Evolutionary conservation across 1,139 yeast genomes (phyloP), one percentile per base, ranked within the genome.

Genomic region (Lodderomyces metapsilosis): DNA sequence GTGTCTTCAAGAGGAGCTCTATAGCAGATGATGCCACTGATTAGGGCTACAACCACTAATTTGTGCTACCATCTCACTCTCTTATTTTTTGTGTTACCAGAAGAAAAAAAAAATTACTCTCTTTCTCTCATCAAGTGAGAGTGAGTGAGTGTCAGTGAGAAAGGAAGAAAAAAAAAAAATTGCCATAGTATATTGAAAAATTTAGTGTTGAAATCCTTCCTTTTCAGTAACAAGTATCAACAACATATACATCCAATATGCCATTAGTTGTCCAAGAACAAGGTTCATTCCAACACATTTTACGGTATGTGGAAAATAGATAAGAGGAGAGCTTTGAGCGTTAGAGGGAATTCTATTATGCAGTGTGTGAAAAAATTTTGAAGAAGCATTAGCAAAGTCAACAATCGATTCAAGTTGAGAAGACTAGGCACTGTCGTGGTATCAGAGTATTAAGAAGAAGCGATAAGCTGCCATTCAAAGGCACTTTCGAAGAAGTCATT

Each of bases 241-340:
- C 20, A 37, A 38, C 44, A 40, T 24, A 24, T 24, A 41, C 34
- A 61, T 57, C 66, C 77, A 81, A 76, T 68, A 85, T 86, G 95
- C 84, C 95, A 75, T 86, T 91, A 85, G 96, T 88, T 79, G 94
- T 91, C 78, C 94, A 88, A 79, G 98, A 92, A 82, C 85, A 88
- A 82, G 96, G 96, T 78, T 87, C 94, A 74, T 92, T 94, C 96
- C 98, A 94, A 82, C 99, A 94, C 95, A 92, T 92, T 82, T 88
- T 92, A 82, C 98, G 97, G 95, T 86, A 85, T 76, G 95, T 84
- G 42, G 15, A 11, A 18, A 22, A 25, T 5, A 23, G 23, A 17
- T 16, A 3, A 23, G 4, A 25, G 15, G 20, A 15, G 22, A n/a
- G n/a, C n/a, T n/a, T n/a, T n/a, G 30, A 35, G 20, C 13, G 13